A percentile compares a stretch with the other conserved stretches of the same genome.
Conservation (phyloP, 441 rosid species). For the Theobroma grandiflorum region DNA sequence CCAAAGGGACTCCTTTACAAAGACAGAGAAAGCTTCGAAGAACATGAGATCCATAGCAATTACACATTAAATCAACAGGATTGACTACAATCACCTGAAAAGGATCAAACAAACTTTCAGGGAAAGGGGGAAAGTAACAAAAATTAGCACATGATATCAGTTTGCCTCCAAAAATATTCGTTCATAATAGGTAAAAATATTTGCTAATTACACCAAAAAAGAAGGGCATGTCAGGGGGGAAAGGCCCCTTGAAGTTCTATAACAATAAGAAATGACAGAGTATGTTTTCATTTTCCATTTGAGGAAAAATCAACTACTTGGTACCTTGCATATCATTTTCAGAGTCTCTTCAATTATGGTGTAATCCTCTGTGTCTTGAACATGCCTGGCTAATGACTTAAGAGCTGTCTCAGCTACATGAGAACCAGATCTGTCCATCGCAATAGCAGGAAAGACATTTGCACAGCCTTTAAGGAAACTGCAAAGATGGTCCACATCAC, state of each 20-base stretch:
- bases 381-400: conserved; percentile 74
- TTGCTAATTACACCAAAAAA: not conserved
- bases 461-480: conserved; percentile 74
- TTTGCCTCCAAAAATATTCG: not conserved
- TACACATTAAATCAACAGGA: conserved; percentile 72
- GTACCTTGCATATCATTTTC: conserved; percentile 80
- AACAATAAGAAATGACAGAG: not conserved
- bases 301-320: not conserved
- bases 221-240: not conserved
- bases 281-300: conserved; percentile 4
- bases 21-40: conserved; percentile 88
- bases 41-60: conserved; percentile 92
- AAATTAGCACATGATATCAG: not conserved
- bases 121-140: not conserved
- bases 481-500: conserved; percentile 83
- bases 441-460: conserved; percentile 69
- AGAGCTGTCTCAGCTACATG: conserved; percentile 96
- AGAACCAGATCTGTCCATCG: conserved; percentile 95
- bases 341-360: conserved; percentile 73
- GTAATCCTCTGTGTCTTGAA: conserved; percentile 70
- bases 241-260: not conserved
- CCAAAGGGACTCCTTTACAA: conserved; percentile 81
- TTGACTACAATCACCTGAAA: conserved; percentile 69
- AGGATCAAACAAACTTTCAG: conserved; percentile 24
- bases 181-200: not conserved